phyloP scores from a whole-genome alignment of 345 rosid genomes.

The Camelina laxa region DNA sequence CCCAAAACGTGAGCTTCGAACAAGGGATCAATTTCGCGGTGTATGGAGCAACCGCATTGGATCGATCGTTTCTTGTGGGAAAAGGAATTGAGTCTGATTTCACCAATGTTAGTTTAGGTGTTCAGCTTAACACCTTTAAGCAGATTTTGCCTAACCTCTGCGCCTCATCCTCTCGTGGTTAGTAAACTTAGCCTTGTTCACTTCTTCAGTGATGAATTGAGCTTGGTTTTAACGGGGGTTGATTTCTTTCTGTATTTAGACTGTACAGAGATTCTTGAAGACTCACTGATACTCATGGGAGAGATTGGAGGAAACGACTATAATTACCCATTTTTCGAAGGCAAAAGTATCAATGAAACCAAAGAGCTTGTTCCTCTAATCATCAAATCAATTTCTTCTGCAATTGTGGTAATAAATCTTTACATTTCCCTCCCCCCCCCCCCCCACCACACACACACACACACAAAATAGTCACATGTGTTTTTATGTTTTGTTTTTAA shows the following conservation, averaged over 20 bases:
- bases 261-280: conserved; percentile 41
- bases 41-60: conserved; percentile 58
- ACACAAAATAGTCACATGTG: background rate
- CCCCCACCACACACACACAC: too few relatives aligned
- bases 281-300: conserved; percentile 57
- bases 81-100: conserved; percentile 38
- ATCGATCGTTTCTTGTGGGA: conserved; percentile 35
- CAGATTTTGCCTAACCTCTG: conserved; percentile 50
- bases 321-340: conserved; percentile 37
- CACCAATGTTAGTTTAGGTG: conserved; percentile 48
- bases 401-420: conserved; percentile 45
- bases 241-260: conserved; percentile 27
- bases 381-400: conserved; percentile 41
- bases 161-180: conserved; percentile 41
- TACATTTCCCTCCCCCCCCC: background rate
- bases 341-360: conserved; percentile 34
- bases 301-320: conserved; percentile 68
- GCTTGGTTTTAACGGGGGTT: background rate
- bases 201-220: background rate
- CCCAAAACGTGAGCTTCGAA: conserved; percentile 37
- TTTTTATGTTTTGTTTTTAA: background rate
- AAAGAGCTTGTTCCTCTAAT: conserved; percentile 47
- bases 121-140: conserved; percentile 51
- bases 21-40: conserved; percentile 62
- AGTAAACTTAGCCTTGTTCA: conserved; percentile 3